Conservation (phyloP, 257 asterid species). For the Nicotiana noctiflora region DNA sequence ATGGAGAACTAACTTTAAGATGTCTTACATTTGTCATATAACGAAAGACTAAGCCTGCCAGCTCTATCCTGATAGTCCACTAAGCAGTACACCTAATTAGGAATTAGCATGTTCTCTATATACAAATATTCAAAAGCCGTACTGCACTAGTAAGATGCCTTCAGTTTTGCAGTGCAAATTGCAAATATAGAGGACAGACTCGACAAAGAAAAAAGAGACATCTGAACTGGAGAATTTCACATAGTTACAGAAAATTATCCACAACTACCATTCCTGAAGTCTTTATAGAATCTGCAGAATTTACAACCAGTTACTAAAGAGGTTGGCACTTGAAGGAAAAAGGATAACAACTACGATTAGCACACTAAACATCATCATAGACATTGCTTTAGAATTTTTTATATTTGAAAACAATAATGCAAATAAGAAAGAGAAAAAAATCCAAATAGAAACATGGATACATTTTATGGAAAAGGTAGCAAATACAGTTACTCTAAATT, state of each 20-base stretch:
- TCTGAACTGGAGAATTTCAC: background rate
- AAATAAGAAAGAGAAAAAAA: background rate
- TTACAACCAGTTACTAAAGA: background rate
- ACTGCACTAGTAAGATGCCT: too few relatives aligned
- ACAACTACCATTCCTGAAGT: background rate
- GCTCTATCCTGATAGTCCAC: background rate
- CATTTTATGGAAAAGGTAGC: background rate
- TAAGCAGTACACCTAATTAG: background rate
- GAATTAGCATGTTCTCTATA: conserved; percentile 2
- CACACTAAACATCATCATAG: background rate
- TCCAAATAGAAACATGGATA: background rate
- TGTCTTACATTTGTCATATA: background rate
- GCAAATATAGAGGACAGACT: background rate
- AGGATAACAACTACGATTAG: background rate
- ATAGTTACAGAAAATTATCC: background rate
- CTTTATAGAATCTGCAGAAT: background rate
- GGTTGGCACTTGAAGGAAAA: background rate
- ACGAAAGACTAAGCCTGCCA: background rate
- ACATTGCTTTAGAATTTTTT: background rate
- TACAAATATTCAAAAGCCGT: background rate
- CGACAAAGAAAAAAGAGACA: too few relatives aligned
- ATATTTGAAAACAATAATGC: background rate
- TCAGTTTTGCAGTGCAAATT: background rate
- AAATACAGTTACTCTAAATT: background rate
- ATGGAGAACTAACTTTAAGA: background rate